These are phyloP conservation scores for Lagerstroemia speciosa DNA, from an alignment of 345 rosid genomes.

Conservation along the genomic window DNA sequence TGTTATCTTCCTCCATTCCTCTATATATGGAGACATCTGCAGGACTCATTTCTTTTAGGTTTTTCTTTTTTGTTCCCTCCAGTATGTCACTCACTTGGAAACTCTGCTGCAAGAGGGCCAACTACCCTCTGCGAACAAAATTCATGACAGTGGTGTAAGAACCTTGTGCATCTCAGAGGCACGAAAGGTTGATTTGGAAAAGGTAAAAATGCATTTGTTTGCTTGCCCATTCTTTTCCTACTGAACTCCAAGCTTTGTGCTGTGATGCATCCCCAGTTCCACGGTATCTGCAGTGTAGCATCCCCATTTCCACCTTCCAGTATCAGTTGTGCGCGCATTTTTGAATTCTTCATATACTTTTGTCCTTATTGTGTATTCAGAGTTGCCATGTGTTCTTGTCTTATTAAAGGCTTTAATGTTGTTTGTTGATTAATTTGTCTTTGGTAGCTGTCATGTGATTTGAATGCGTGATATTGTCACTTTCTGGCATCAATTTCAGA, in stretches of 20 bases:
- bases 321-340: no score
- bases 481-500: not conserved
- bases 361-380: no score
- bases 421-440: no score
- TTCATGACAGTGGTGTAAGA: conserved; percentile 71
- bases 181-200: conserved; percentile 50
- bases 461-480: not conserved
- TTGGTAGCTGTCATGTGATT: no score
- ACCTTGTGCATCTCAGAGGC: conserved; percentile 65
- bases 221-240: not conserved
- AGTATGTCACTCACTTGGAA: conserved; percentile 66
- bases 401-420: no score
- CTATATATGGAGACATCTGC: conserved; percentile 5
- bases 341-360: no score
- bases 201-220: conserved; percentile 33
- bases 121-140: conserved; percentile 44
- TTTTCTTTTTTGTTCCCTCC: conserved; percentile 5
- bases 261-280: no score
- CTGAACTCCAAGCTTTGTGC: not conserved
- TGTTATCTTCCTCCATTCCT: not conserved
- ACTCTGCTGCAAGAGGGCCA: conserved; percentile 54
- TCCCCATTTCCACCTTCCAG: no score
- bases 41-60: conserved; percentile 10
- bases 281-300: no score
- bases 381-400: no score